Conservation (phyloP, 2,329 filamentous ascomycete genomes). For the Fusarium sororula region DNA sequence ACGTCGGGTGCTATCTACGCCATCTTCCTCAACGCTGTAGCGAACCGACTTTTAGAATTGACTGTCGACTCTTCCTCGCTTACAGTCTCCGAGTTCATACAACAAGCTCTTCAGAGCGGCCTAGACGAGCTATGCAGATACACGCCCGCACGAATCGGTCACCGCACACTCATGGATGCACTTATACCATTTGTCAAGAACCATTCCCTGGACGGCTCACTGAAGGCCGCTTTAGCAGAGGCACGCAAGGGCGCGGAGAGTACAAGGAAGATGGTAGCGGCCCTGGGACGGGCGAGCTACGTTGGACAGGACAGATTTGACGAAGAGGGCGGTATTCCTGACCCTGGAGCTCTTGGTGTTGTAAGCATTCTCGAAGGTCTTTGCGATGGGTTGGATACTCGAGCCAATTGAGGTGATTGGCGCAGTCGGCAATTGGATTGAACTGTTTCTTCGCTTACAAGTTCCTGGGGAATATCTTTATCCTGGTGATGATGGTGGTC, state of each 20-base stretch:
- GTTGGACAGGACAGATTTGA: conserved; percentile 75
- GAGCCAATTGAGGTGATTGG: not conserved
- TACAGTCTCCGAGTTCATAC: conserved; percentile 8
- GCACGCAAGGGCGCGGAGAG: conserved; percentile 61
- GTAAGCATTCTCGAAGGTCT: conserved; percentile 37
- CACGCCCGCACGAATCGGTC: conserved; percentile 76
- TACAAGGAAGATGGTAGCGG: conserved; percentile 79
- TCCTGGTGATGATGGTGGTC: not conserved
- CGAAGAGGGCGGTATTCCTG: conserved; percentile 56
- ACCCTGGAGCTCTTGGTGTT: conserved; percentile 67
- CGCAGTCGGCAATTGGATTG: not conserved
- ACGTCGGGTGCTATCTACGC: conserved; percentile 80
- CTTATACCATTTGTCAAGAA: conserved; percentile 73
- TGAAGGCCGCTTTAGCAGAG: conserved; percentile 51
- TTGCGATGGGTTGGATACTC: not conserved
- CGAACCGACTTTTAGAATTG: conserved; percentile 47
- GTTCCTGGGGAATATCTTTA: not conserved
- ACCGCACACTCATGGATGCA: conserved; percentile 78
- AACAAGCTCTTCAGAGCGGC: conserved; percentile 24
- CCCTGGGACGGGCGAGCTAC: conserved; percentile 77
- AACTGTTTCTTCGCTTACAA: not conserved
- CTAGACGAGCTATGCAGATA: conserved; percentile 54
- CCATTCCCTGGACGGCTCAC: conserved; percentile 56
- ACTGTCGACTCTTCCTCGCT: not conserved
- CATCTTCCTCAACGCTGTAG: conserved; percentile 79